phyloP scores from a whole-genome alignment of 2,329 filamentous ascomycete genomes.

The Beauveria rudraprayagi region DNA sequence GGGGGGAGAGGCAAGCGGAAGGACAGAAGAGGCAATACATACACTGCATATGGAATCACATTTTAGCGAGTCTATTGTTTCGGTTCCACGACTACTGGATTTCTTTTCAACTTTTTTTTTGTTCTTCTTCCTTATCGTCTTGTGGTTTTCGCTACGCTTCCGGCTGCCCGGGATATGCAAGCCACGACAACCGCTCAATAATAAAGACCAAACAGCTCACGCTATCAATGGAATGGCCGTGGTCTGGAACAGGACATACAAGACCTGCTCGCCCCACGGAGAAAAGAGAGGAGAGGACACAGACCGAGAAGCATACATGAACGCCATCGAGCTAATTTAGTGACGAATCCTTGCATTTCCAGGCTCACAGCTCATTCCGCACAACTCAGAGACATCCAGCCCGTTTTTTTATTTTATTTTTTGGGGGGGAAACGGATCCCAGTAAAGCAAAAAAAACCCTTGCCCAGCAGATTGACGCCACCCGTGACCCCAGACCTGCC shows the following conservation, averaged over 20 bases:
- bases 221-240: background rate
- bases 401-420: background rate
- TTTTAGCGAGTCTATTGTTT: slow-evolving; percentile 4
- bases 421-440: background rate
- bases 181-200: background rate
- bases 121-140: background rate
- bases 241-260: background rate
- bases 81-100: background rate
- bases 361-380: background rate
- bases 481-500: slow-evolving; percentile 2
- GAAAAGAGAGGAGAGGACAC: background rate
- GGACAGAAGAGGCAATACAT: background rate
- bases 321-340: background rate
- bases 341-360: background rate
- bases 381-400: no score
- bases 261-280: background rate
- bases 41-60: slow-evolving; percentile 6
- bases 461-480: background rate
- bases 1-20: background rate
- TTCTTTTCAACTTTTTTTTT: background rate
- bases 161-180: background rate
- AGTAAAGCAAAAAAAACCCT: background rate
- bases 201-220: background rate
- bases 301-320: background rate
- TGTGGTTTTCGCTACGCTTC: background rate